Percentiles rank a stretch among this genome's conserved stretches.
Evolutionary conservation across 441 rosid genomes (phyloP).

Genomic region (Corymbia calophylla): DNA sequence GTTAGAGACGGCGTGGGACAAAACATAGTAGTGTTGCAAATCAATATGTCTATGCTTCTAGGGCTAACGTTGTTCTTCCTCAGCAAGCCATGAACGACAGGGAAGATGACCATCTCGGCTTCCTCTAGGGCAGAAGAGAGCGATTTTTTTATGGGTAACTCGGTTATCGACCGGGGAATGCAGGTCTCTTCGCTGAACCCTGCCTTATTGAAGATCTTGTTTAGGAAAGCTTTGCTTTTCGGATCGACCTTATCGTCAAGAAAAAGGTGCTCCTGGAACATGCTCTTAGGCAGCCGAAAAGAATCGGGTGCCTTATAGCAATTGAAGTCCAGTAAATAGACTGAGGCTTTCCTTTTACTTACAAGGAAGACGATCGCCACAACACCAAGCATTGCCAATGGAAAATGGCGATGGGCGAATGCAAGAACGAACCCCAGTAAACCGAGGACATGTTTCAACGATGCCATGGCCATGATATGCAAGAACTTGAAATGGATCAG

Average conservation of each 20-base stretch:
- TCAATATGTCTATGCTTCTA: constrained; percentile 19
- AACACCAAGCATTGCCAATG: background rate
- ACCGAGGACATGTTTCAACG: background rate
- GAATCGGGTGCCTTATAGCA: constrained; percentile 35
- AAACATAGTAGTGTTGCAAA: constrained; percentile 9
- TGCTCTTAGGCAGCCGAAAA: constrained; percentile 25
- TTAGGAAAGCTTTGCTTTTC: constrained; percentile 28
- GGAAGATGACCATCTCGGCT: constrained; percentile 10
- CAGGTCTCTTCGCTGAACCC: constrained; percentile 33
- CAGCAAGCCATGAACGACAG: background rate
- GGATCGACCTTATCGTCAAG: constrained; percentile 21
- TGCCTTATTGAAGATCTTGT: constrained; percentile 27
- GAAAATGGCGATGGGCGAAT: background rate
- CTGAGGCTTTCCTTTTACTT: constrained; percentile 14
- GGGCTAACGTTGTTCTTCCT: constrained; percentile 11
- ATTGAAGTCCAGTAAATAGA: constrained; percentile 33
- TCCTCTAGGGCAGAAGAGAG: constrained; percentile 19
- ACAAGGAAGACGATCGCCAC: background rate
- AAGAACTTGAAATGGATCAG: background rate
- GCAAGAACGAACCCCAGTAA: background rate
- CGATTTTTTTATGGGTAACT: constrained; percentile 23
- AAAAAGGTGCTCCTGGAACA: constrained; percentile 20
- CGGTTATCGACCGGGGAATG: constrained; percentile 17
- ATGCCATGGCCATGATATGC: background rate
- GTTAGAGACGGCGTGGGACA: constrained; percentile 11